phyloP scores from a whole-genome alignment of 1,284 basidiomycete genomes.

The Sphaerobolus stellatus region DNA sequence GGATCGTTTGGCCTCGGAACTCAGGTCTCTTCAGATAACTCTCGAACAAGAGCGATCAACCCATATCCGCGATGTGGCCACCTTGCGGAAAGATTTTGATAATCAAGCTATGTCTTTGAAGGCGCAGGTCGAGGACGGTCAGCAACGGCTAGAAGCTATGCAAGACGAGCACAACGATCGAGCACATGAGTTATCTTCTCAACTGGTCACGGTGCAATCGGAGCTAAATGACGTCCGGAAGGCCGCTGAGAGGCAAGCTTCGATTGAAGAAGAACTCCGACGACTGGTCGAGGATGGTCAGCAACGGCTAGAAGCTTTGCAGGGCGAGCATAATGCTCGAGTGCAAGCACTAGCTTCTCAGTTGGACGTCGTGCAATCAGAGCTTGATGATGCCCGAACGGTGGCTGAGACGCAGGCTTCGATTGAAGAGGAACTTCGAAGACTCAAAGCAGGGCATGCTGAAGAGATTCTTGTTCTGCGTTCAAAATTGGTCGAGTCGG shows the following conservation, averaged over 20 bases:
- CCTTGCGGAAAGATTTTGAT: not conserved
- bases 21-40: not conserved
- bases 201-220: not conserved
- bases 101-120: not conserved
- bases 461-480: constrained; percentile 28
- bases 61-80: not conserved
- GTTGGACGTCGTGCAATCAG: too few species aligned
- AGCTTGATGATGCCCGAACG: too few species aligned
- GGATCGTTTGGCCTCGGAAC: not conserved
- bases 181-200: not conserved
- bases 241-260: too few species aligned
- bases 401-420: too few species aligned
- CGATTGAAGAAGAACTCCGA: too few species aligned
- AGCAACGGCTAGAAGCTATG: not conserved
- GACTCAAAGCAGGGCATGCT: constrained; percentile 23
- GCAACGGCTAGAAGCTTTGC: too few species aligned
- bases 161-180: not conserved
- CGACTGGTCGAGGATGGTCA: too few species aligned
- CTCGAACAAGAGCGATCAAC: not conserved
- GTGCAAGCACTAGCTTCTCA: too few species aligned
- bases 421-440: constrained; percentile 21
- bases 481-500: constrained; percentile 23
- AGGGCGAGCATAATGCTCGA: too few species aligned
- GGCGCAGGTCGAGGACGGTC: not conserved
- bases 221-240: too few species aligned